Base-by-base conservation (phyloP, 176 grass and related monocot genomes). In the Ananas comosus region DNA sequence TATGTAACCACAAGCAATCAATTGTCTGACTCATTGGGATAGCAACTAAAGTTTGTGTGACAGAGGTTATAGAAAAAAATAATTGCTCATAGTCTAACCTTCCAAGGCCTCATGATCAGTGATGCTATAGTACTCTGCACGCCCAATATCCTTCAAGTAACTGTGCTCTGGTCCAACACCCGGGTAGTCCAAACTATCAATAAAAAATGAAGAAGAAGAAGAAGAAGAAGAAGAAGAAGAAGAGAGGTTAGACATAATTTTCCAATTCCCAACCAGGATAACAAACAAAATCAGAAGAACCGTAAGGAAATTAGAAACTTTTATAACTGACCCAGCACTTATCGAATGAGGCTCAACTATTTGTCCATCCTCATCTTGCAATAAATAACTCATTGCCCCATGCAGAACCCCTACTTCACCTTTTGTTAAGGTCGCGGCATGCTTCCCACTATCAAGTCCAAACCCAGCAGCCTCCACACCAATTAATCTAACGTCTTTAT, bases 331-430 rank as follows among this genome's bases (percentile, higher is more conserved):
- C 94, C 94, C 94, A 80, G 94, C 94, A 78, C 94, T 99, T 67
- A 99, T 93, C 28, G 94, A 99, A 78, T 99, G 94, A 66, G 94
- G 89, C 69, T 99, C 94, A 67, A 99, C 83, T 51, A 99, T 88
- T 77, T 99, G 89, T 12, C 94, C 94, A 82, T 99, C 94, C 10
- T 87, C 94, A 75, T 99, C 94, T 64, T 99, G 94, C 63, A 99
- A 72, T 70, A 99, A 80, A 73, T 93, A 99, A 42, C 94, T 93
- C 87, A 99, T 77, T 49, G 94, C 91, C 11, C 94, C 94, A 82
- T 99, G 94, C 64, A 99, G 82, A 72, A 99, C 89, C 63, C 94
- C 94, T 3, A 99, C 89, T 68, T 99, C 87, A 0, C 94, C 94
- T 64, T 86, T 99, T 17, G 94, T 93, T 72, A 99, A 71, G 7